phyloP scores from a whole-genome alignment of 495 filamentous ascomycete species.

The Elasticomyces elasticus region DNA sequence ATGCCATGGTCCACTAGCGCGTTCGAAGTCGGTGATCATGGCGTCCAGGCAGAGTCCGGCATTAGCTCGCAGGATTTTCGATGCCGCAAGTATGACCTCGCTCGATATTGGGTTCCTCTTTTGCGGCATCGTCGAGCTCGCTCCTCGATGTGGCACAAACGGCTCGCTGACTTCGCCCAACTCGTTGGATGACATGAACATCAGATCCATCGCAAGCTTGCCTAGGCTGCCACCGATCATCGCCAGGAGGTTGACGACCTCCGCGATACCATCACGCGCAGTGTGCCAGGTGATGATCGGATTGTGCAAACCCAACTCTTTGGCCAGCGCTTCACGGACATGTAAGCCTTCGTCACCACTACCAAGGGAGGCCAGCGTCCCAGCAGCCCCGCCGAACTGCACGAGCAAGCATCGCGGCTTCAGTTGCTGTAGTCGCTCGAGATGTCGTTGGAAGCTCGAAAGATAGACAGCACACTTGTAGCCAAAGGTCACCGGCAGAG shows the following conservation, averaged over 20 bases:
- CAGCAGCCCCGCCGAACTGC: slow-evolving; percentile 25
- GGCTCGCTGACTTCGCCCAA: slow-evolving; percentile 46
- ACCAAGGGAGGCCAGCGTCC: slow-evolving; percentile 22
- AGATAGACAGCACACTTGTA: slow-evolving; percentile 25
- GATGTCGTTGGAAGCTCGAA: slow-evolving; percentile 21
- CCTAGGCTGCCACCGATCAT: slow-evolving; percentile 41
- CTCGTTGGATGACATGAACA: slow-evolving; percentile 48
- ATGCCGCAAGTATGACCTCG: slow-evolving; percentile 44
- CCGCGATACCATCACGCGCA: slow-evolving; percentile 40
- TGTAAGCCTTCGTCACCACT: slow-evolving; percentile 32
- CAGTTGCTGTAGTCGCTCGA: slow-evolving; percentile 16
- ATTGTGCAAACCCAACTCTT: slow-evolving; percentile 28
- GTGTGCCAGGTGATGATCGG: slow-evolving; percentile 42
- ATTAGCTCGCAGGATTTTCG: slow-evolving; percentile 41
- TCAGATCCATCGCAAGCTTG: slow-evolving; percentile 45
- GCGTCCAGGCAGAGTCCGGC: slow-evolving; percentile 42
- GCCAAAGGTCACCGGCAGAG: slow-evolving; percentile 24
- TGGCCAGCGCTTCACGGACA: slow-evolving; percentile 35
- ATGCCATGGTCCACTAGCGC: slow-evolving; percentile 45
- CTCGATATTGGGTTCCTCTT: slow-evolving; percentile 47
- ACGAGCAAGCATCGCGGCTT: slow-evolving; percentile 19
- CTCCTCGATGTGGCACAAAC: slow-evolving; percentile 45
- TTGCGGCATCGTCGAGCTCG: slow-evolving; percentile 47
- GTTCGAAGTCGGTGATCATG: slow-evolving; percentile 47
- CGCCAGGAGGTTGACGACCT: slow-evolving; percentile 42